These are phyloP conservation scores for Cucumis melo DNA, from an alignment of 306 rosid genomes.

Conservation along the genomic window DNA sequence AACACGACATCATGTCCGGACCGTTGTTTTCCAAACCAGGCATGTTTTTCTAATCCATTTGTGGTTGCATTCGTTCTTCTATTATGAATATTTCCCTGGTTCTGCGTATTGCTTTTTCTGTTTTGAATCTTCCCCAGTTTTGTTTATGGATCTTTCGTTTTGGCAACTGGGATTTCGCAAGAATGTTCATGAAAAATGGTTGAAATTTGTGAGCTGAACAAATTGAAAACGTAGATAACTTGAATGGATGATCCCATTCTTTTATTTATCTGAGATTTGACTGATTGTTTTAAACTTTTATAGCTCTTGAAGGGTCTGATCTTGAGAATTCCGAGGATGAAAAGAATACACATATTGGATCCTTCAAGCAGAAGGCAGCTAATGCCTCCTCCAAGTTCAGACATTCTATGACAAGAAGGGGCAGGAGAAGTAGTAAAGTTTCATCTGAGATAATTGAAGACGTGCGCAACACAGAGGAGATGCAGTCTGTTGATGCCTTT, in stretches of 20 bases:
- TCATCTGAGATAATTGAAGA: slow-evolving; percentile 73
- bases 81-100: not conserved
- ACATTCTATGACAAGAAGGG: slow-evolving; percentile 41
- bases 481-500: slow-evolving; percentile 54
- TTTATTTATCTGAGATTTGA: not conserved
- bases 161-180: not conserved
- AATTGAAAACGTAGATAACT: not conserved
- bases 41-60: not conserved
- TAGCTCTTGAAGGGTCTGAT: slow-evolving; percentile 13
- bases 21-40: not conserved
- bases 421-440: slow-evolving; percentile 71
- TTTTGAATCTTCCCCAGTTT: not conserved
- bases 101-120: no score
- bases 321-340: slow-evolving; percentile 29
- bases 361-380: slow-evolving; percentile 49
- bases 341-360: slow-evolving; percentile 27
- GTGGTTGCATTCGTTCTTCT: not conserved
- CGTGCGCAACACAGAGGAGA: slow-evolving; percentile 54
- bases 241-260: not conserved
- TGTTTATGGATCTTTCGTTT: not conserved
- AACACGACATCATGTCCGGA: not conserved
- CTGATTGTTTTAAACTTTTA: not conserved
- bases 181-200: not conserved
- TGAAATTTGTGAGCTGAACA: not conserved
- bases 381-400: slow-evolving; percentile 55